Base-by-base conservation (phyloP, 345 rosid genomes). In the Fremontodendron californicum region DNA sequence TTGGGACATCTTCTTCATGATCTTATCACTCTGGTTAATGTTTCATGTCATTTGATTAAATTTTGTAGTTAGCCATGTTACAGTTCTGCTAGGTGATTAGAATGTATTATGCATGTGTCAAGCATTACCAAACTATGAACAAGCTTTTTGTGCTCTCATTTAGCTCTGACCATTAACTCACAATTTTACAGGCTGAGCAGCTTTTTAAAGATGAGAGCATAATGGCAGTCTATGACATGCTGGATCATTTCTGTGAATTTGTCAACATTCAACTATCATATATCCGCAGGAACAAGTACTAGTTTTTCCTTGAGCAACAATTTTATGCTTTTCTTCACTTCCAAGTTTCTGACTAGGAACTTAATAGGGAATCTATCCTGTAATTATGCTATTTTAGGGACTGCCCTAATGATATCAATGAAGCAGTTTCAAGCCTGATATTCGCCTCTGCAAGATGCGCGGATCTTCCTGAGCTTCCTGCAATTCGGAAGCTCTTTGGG, bases 341-440 rank as follows among this genome's bases (percentile, higher is more conserved):
- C 3, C 1, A 43, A 35, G 25, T 21, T 68, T 23, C 29, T 42
- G 4, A 10, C 35, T 25, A 25, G 15, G 55, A 70, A 27, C 60
- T 51, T 45, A 71, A 33, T 85, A 92, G 95, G 87, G 92, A 86
- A 43, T 40, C 0, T 37, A 13, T 3, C 15, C 40, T 69, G 69
- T 29, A 68, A 51, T 69, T n/a, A 1, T 61, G 58, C 37, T 33
- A 15, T 29, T 77, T 77, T 85, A 93, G 97, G 87, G 93, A 86
- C 63, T 83, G 88, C 79, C 90, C 90, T 18, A 87, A 91, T 75
- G 92, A 92, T 37, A 82, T 92, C 76, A 91, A 88, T 4, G 97
- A 93, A 87, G 97, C 97, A n/a, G 87, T 92, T 86, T 93, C 98
- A 9, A 96, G 87, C 78, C 91, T 92, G 25, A 84, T 93, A 78